Conservation (phyloP, 2,329 filamentous ascomycete genomes). For the Incumbomyces lentus region DNA sequence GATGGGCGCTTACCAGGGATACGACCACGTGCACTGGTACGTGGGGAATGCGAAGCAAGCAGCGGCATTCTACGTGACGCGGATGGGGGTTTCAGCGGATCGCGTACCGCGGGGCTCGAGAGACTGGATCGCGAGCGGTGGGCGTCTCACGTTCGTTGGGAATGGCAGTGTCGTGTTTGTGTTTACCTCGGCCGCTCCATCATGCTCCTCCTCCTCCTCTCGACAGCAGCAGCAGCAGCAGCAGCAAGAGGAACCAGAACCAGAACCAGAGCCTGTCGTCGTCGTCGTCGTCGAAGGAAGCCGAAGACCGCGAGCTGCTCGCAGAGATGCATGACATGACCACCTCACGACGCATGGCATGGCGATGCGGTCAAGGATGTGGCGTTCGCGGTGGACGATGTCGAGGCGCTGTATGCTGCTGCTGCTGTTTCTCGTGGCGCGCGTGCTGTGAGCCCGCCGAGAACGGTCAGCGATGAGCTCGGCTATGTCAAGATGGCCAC, state of each 20-base stretch:
- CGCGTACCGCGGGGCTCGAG: slow-evolving; percentile 77
- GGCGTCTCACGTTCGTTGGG: slow-evolving; percentile 74
- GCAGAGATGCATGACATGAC: slow-evolving; percentile 65
- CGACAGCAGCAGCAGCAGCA: too few species aligned
- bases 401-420: slow-evolving; percentile 64
- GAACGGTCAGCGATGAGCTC: slow-evolving; percentile 50
- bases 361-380: slow-evolving; percentile 94
- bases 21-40: slow-evolving; percentile 92
- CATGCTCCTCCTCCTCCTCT: too few species aligned
- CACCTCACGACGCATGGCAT: slow-evolving; percentile 79
- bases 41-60: slow-evolving; percentile 96
- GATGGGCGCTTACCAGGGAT: slow-evolving; percentile 55
- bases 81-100: slow-evolving; percentile 76
- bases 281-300: too few species aligned
- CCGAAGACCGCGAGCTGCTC: slow-evolving; percentile 55
- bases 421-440: slow-evolving; percentile 52
- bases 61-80: slow-evolving; percentile 74
- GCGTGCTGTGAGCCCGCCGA: slow-evolving; percentile 33
- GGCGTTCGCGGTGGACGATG: slow-evolving; percentile 86
- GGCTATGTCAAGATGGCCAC: slow-evolving; percentile 65
- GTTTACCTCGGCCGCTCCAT: slow-evolving; percentile 69
- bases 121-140: slow-evolving; percentile 71
- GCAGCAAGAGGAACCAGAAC: too few species aligned
- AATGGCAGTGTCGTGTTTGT: slow-evolving; percentile 73
- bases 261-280: slow-evolving; percentile 32